Percentiles rank a stretch among this genome's conserved stretches.
Evolutionary conservation across 768 basidiomycete species (phyloP).

Genomic region (Suillus subalutaceus): DNA sequence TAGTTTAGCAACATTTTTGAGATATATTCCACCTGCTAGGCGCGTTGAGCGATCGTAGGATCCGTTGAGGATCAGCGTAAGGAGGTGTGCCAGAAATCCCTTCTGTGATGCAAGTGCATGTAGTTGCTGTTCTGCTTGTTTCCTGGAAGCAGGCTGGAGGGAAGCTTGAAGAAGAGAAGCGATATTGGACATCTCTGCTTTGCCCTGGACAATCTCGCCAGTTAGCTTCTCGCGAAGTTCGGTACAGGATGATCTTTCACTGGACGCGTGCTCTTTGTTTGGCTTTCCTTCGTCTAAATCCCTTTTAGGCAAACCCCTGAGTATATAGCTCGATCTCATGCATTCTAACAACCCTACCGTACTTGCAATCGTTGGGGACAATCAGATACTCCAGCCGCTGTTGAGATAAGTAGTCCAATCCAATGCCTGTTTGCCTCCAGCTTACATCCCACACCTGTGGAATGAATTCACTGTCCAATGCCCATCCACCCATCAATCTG

Average conservation of each 20-base stretch:
- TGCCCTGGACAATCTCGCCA: background rate
- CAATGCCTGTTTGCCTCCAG: no score
- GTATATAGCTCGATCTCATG: background rate
- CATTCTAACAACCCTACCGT: no score
- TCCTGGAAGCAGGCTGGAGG: slow-evolving; percentile 66
- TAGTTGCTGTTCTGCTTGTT: slow-evolving; percentile 82
- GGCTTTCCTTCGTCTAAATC: background rate
- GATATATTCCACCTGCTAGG: slow-evolving; percentile 85
- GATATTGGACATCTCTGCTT: slow-evolving; percentile 60
- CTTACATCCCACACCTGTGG: no score
- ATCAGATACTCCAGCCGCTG: no score
- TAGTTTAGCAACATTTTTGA: slow-evolving; percentile 88
- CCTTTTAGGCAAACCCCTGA: background rate
- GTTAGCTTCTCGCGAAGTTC: background rate
- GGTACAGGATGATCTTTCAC: background rate
- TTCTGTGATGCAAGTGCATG: slow-evolving; percentile 65
- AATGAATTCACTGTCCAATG: no score
- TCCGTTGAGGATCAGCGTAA: slow-evolving; percentile 74
- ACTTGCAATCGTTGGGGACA: no score
- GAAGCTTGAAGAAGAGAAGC: slow-evolving; percentile 73
- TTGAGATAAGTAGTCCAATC: no score
- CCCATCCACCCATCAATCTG: no score
- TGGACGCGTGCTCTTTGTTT: slow-evolving; percentile 18
- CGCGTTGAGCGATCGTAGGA: slow-evolving; percentile 69
- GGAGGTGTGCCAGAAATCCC: slow-evolving; percentile 79